These are phyloP conservation scores for Falciphora oryzae DNA, from an alignment of 2,329 filamentous ascomycete genomes.

Conservation along the genomic window DNA sequence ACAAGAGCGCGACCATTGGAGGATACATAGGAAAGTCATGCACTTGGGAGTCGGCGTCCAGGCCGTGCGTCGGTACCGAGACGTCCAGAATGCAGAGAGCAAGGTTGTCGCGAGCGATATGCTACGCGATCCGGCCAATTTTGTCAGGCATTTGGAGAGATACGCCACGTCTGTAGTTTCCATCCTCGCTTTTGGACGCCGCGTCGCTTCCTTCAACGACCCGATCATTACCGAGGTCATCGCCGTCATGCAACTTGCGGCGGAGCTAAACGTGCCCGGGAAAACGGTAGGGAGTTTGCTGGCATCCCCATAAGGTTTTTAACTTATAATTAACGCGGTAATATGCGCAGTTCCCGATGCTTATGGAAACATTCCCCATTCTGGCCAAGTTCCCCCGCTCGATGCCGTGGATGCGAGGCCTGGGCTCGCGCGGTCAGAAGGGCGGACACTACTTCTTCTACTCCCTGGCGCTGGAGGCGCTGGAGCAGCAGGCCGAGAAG, in stretches of 20 bases:
- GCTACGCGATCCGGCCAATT: slow-evolving; percentile 36
- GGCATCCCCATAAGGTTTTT: too few species aligned
- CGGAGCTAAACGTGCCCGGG: slow-evolving; percentile 47
- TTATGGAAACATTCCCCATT: slow-evolving; percentile 50
- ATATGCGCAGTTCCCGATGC: slow-evolving; percentile 51
- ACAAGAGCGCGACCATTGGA: slow-evolving; percentile 36
- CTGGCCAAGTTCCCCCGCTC: slow-evolving; percentile 41
- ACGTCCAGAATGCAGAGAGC: slow-evolving; percentile 54
- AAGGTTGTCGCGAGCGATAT: slow-evolving; percentile 47
- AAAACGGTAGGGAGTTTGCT: too few species aligned
- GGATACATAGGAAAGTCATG: slow-evolving; percentile 42
- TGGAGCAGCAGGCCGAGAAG: slow-evolving; percentile 29
- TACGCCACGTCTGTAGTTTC: slow-evolving; percentile 48
- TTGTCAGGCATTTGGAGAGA: slow-evolving; percentile 48
- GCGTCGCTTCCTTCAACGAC: slow-evolving; percentile 43
- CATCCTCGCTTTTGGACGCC: slow-evolving; percentile 50
- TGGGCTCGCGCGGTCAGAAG: slow-evolving; percentile 33
- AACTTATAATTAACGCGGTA: too few species aligned
- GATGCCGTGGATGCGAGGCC: slow-evolving; percentile 45
- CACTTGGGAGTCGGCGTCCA: slow-evolving; percentile 48
- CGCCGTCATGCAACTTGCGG: slow-evolving; percentile 50
- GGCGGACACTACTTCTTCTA: slow-evolving; percentile 46
- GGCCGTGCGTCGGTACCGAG: slow-evolving; percentile 45
- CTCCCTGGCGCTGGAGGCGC: slow-evolving; percentile 43
- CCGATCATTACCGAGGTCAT: slow-evolving; percentile 56